phyloP scores from a whole-genome alignment of 1,284 basidiomycete genomes.

The Laetiporus sulphureus region DNA sequence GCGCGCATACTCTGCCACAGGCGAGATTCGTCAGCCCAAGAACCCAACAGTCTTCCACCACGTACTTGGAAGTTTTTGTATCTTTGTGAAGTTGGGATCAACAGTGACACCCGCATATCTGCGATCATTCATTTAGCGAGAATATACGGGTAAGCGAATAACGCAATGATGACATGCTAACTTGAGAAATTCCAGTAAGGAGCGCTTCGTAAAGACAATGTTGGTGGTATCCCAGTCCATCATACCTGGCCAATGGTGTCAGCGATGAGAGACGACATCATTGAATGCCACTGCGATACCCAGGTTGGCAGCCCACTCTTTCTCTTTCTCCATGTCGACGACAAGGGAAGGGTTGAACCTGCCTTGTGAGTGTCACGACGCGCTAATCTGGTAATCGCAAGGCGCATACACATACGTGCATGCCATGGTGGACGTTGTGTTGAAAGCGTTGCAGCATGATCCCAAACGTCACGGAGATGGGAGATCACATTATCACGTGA shows the following conservation, averaged over 20 bases:
- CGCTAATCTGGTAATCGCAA: no score
- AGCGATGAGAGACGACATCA: neutral
- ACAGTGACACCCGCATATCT: slow-evolving; percentile 64
- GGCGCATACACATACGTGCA: no score
- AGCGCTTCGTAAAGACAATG: slow-evolving; percentile 69
- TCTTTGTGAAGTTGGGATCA: slow-evolving; percentile 64
- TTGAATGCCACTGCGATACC: slow-evolving; percentile 35
- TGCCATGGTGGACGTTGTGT: no score
- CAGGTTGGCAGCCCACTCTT: slow-evolving; percentile 59
- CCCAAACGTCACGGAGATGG: no score
- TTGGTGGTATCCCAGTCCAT: slow-evolving; percentile 68
- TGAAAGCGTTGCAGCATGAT: no score
- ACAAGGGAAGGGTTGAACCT: slow-evolving; percentile 54
- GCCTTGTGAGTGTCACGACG: no score
- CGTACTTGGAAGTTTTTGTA: slow-evolving; percentile 64
- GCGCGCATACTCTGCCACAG: slow-evolving; percentile 52
- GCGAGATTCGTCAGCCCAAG: no score
- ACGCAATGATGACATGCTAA: slow-evolving; percentile 24
- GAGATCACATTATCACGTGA: no score
- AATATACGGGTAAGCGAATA: neutral
- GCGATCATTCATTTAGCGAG: slow-evolving; percentile 18
- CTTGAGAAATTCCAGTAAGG: slow-evolving; percentile 69
- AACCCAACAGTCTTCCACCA: no score
- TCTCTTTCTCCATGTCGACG: slow-evolving; percentile 57
- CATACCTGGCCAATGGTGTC: slow-evolving; percentile 42